These are phyloP conservation scores for Fusarium fujikuroi DNA, from an alignment of 2,329 filamentous ascomycete genomes.

Conservation along the genomic window DNA sequence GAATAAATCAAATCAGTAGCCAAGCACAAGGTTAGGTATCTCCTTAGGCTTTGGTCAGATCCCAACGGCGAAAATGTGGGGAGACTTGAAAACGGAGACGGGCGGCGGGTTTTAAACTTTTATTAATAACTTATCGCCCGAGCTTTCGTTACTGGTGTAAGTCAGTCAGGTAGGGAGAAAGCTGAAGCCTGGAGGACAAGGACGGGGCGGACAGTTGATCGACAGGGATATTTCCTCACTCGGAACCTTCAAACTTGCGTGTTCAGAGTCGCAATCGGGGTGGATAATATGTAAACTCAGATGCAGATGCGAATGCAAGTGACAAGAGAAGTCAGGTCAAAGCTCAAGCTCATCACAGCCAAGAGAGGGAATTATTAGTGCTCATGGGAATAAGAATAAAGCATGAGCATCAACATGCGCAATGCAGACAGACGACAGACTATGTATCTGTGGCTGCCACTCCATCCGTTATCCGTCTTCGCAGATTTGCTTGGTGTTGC, in stretches of 20 bases:
- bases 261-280: slow-evolving; percentile 25
- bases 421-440: background rate
- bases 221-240: slow-evolving; percentile 6
- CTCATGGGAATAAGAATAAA: background rate
- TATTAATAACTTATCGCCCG: slow-evolving; percentile 3
- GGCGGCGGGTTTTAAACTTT: background rate
- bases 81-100: background rate
- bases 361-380: background rate
- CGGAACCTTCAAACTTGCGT: slow-evolving; percentile 20
- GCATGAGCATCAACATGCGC: background rate
- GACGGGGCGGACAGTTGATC: background rate
- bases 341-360: background rate
- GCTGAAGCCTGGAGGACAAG: background rate
- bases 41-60: slow-evolving; percentile 3
- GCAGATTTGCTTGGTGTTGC: background rate
- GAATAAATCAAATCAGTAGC: background rate
- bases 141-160: background rate
- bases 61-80: slow-evolving; percentile 29
- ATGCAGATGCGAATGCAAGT: slow-evolving; percentile 24
- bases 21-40: slow-evolving; percentile 9
- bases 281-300: slow-evolving; percentile 18
- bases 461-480: background rate
- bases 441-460: background rate
- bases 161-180: background rate
- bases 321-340: slow-evolving; percentile 6